Evolutionary conservation across 148 eudicot genomes (phyloP).

Genomic region (Arctostaphylos glauca): DNA sequence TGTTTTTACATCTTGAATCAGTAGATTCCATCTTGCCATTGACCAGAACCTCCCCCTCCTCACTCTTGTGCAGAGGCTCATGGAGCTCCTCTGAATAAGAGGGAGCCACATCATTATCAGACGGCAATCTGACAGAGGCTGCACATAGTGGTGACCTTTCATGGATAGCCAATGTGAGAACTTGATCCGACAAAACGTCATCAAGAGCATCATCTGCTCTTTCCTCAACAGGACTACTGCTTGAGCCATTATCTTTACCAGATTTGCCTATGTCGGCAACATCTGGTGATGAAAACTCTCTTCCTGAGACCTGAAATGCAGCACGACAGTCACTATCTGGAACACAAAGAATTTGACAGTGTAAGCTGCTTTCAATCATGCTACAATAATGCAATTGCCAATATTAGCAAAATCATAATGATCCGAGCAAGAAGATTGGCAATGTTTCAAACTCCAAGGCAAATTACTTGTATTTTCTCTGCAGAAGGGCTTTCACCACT

Average conservation of each 20-base stretch:
- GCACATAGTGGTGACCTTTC: constrained; percentile 39
- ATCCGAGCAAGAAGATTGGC: not conserved
- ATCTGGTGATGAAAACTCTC: constrained; percentile 34
- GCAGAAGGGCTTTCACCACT: constrained; percentile 39
- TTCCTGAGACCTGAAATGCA: constrained; percentile 46
- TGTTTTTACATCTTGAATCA: constrained; percentile 38
- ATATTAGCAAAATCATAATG: not conserved
- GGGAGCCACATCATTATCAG: constrained; percentile 31
- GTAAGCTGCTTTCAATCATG: not conserved
- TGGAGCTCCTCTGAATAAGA: constrained; percentile 35
- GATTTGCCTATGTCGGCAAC: constrained; percentile 39
- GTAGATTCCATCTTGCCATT: constrained; percentile 56
- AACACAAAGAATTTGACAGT: not conserved
- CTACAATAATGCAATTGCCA: not conserved
- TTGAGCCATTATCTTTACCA: constrained; percentile 35
- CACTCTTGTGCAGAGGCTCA: constrained; percentile 35
- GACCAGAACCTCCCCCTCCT: constrained; percentile 34
- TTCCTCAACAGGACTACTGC: constrained; percentile 39
- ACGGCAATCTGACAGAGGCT: constrained; percentile 22
- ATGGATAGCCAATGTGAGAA: constrained; percentile 65
- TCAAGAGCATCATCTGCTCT: constrained; percentile 37
- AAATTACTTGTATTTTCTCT: constrained; percentile 46
- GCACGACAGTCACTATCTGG: not conserved
- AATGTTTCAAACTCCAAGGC: not conserved
- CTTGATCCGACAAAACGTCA: constrained; percentile 55